Conservation (phyloP, 257 asterid genomes). For the Ajuga chamaepitys region DNA sequence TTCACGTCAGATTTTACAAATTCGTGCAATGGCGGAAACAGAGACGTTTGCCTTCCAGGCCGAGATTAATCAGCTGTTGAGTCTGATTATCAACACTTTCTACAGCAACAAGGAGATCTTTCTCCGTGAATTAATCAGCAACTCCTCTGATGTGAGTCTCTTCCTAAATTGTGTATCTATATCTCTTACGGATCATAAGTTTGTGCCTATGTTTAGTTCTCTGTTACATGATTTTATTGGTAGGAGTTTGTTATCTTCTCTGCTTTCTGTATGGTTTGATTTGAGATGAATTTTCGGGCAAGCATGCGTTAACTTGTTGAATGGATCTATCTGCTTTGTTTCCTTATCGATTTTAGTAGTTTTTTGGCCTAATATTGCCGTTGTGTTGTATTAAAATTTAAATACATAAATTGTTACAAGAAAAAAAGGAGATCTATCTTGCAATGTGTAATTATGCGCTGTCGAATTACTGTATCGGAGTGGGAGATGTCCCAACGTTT, state of each 20-base stretch:
- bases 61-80: constrained; percentile 64
- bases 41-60: constrained; percentile 82
- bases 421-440: neutral
- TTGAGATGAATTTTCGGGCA: neutral
- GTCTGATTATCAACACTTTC: constrained; percentile 64
- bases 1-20: neutral
- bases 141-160: constrained; percentile 56
- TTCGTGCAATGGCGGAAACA: constrained; percentile 33
- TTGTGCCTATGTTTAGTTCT: neutral
- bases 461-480: neutral
- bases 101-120: constrained; percentile 76
- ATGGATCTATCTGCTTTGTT: neutral
- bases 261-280: neutral
- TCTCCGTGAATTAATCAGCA: constrained; percentile 61
- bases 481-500: too few relatives aligned
- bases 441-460: neutral
- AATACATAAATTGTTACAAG: neutral
- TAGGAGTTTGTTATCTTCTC: neutral
- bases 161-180: too few relatives aligned
- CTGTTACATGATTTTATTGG: neutral
- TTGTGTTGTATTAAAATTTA: neutral
- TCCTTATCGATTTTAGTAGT: neutral
- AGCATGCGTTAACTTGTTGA: neutral
- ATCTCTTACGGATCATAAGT: neutral
- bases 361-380: neutral